Evolutionary conservation across 2,329 filamentous ascomycete species (phyloP).

Genomic region (Diaporthe sp.): DNA sequence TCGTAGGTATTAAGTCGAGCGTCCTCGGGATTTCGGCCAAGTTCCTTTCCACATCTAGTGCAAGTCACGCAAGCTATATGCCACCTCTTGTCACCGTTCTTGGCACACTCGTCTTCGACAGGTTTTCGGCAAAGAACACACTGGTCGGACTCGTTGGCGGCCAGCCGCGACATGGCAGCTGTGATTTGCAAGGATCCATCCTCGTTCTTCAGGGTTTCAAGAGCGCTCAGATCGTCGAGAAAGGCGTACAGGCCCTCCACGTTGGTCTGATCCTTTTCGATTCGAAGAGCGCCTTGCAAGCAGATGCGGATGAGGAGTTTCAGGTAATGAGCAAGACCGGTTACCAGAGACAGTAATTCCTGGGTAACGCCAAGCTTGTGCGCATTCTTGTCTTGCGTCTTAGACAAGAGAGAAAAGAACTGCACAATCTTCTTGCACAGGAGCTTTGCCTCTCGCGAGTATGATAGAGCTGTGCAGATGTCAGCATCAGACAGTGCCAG

Average conservation of each 20-base stretch:
- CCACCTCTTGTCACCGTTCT: slow-evolving; percentile 82
- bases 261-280: slow-evolving; percentile 86
- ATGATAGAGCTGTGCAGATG: slow-evolving; percentile 79
- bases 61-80: slow-evolving; percentile 88
- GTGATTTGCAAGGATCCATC: slow-evolving; percentile 75
- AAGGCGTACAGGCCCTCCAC: slow-evolving; percentile 85
- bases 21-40: slow-evolving; percentile 77
- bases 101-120: slow-evolving; percentile 94
- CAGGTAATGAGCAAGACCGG: slow-evolving; percentile 94
- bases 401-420: slow-evolving; percentile 95
- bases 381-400: slow-evolving; percentile 92
- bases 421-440: slow-evolving; percentile 99
- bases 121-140: slow-evolving; percentile 86
- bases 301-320: slow-evolving; percentile 98
- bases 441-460: slow-evolving; percentile 95
- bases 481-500: slow-evolving; percentile 44
- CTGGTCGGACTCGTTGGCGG: slow-evolving; percentile 85
- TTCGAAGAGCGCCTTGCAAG: slow-evolving; percentile 89
- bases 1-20: slow-evolving; percentile 79
- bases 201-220: slow-evolving; percentile 82
- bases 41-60: slow-evolving; percentile 72
- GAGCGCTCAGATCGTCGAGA: slow-evolving; percentile 83
- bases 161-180: slow-evolving; percentile 75
- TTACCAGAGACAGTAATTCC: slow-evolving; percentile 96
- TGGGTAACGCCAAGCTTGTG: slow-evolving; percentile 96